These are phyloP conservation scores for Garcia nutans DNA, from an alignment of 345 rosid genomes.

Conservation along the genomic window DNA sequence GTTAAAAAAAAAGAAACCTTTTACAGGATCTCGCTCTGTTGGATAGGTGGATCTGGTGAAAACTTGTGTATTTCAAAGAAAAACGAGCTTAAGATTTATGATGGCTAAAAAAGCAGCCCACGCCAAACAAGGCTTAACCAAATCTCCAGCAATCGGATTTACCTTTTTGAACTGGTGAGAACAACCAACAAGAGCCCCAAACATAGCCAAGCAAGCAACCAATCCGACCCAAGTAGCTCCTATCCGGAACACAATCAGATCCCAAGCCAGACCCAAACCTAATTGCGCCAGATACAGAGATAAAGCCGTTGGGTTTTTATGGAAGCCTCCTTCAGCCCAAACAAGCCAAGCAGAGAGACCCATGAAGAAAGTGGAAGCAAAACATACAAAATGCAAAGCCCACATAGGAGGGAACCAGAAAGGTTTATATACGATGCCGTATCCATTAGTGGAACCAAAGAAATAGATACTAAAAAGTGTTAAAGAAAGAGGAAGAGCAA, in stretches of 20 bases:
- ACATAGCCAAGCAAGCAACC: slow-evolving; percentile 37
- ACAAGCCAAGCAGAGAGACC: slow-evolving; percentile 86
- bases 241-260: slow-evolving; percentile 45
- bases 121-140: slow-evolving; percentile 72
- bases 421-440: slow-evolving; percentile 27
- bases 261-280: slow-evolving; percentile 53
- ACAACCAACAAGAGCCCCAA: slow-evolving; percentile 57
- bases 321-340: slow-evolving; percentile 92
- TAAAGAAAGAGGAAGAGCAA: slow-evolving; percentile 59
- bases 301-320: slow-evolving; percentile 48
- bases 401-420: slow-evolving; percentile 67
- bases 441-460: slow-evolving; percentile 41
- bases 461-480: slow-evolving; percentile 47
- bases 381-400: slow-evolving; percentile 52
- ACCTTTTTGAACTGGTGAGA: slow-evolving; percentile 47
- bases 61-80: slow-evolving; percentile 20
- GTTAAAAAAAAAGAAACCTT: neutral
- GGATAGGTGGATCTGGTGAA: no score
- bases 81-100: slow-evolving; percentile 58
- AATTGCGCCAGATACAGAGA: slow-evolving; percentile 58
- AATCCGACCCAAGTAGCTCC: slow-evolving; percentile 54
- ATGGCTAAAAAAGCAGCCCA: slow-evolving; percentile 63
- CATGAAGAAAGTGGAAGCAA: slow-evolving; percentile 56
- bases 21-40: neutral
- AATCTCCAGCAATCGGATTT: slow-evolving; percentile 64